Evolutionary conservation across 2,329 filamentous ascomycete genomes (phyloP).

Genomic region (Nemania serpens): DNA sequence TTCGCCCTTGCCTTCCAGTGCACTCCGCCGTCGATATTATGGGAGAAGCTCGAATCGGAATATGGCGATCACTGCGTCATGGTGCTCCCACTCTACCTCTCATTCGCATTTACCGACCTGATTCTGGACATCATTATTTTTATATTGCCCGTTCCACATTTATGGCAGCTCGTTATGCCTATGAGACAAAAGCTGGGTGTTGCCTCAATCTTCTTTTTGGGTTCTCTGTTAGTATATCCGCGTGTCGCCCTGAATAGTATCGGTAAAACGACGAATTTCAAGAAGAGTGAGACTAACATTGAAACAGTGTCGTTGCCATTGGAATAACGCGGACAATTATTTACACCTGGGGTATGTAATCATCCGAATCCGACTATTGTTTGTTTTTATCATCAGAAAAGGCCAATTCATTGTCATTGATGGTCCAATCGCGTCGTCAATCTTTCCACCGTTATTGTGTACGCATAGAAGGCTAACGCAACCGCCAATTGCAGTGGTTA

Average conservation of each 20-base stretch:
- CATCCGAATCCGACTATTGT: not conserved
- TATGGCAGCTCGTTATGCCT: constrained; percentile 23
- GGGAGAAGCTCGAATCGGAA: constrained; percentile 28
- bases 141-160: constrained; percentile 25
- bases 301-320: constrained; percentile 21
- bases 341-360: constrained; percentile 22
- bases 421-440: no score
- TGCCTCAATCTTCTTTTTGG: constrained; percentile 26
- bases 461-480: constrained; percentile 4
- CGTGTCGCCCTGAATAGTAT: not conserved
- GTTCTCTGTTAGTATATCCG: constrained; percentile 22
- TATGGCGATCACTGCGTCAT: constrained; percentile 16
- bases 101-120: constrained; percentile 25
- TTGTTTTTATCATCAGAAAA: not conserved
- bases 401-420: not conserved
- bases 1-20: constrained; percentile 29
- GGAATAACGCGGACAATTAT: constrained; percentile 27
- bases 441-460: not conserved
- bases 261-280: no score
- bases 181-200: constrained; percentile 27
- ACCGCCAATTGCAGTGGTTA: constrained; percentile 6
- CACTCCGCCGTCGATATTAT: constrained; percentile 14
- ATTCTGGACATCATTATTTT: constrained; percentile 29
- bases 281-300: not conserved
- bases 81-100: constrained; percentile 23